A percentile compares a stretch with the other conserved stretches of the same genome.
Evolutionary conservation across 768 basidiomycete genomes (phyloP).

Genomic region (Boletus sp.): DNA sequence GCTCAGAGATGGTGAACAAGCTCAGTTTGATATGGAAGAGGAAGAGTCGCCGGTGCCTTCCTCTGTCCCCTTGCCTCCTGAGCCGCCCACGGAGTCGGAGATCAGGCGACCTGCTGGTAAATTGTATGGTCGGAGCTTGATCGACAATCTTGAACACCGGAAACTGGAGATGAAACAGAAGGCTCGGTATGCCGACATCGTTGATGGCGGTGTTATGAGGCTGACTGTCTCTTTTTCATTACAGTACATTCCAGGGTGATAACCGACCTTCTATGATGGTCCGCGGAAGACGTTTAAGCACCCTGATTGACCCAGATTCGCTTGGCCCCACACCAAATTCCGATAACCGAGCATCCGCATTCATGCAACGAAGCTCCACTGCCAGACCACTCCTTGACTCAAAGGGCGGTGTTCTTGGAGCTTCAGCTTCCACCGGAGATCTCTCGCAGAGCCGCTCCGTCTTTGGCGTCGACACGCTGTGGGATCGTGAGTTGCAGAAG

Average conservation of each 20-base stretch:
- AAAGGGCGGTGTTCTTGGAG: conserved; percentile 41
- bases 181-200: conserved; percentile 58
- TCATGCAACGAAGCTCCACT: conserved; percentile 51
- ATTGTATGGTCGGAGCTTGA: conserved; percentile 83
- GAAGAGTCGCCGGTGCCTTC: conserved; percentile 37
- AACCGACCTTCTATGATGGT: conserved; percentile 93
- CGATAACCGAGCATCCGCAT: conserved; percentile 42
- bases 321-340: conserved; percentile 50
- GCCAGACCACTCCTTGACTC: conserved; percentile 69
- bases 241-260: conserved; percentile 85
- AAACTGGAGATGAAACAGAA: conserved; percentile 82
- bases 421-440: conserved; percentile 32
- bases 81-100: conserved; percentile 32
- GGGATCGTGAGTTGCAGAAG: conserved; percentile 86
- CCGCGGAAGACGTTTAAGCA: conserved; percentile 58
- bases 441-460: conserved; percentile 65
- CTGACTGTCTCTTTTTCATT: conserved; percentile 7
- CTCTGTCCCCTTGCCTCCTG: conserved; percentile 31
- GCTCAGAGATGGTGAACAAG: conserved; percentile 75
- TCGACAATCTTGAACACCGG: conserved; percentile 83
- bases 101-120: conserved; percentile 67
- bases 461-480: conserved; percentile 90
- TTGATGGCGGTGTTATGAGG: not conserved
- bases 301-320: conserved; percentile 70
- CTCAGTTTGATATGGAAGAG: conserved; percentile 44